Evolutionary conservation across 2,329 filamentous ascomycete species (phyloP).

Genomic region (Aspergillus costaricaensis): DNA sequence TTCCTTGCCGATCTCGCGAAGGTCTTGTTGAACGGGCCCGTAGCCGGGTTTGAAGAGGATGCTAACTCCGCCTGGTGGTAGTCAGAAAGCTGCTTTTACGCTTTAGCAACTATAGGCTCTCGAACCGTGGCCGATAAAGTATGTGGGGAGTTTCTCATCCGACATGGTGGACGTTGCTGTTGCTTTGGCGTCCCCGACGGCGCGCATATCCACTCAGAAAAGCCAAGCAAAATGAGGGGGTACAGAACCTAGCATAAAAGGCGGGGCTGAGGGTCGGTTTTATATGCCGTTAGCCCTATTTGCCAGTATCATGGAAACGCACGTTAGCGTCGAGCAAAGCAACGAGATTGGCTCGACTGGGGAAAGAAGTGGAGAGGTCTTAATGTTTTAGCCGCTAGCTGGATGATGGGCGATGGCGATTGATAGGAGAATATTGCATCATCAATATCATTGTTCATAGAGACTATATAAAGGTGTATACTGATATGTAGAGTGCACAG

Average conservation of each 20-base stretch:
- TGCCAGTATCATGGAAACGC: background rate
- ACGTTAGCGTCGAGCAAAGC: background rate
- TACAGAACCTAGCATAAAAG: background rate
- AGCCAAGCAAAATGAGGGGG: background rate
- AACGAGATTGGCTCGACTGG: background rate
- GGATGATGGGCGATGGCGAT: background rate
- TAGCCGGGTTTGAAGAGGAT: slow-evolving; percentile 8
- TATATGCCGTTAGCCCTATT: background rate
- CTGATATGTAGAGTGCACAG: no score
- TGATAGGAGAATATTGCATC: background rate
- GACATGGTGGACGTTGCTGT: background rate
- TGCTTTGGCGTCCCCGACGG: background rate
- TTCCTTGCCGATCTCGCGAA: slow-evolving; percentile 3
- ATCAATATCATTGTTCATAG: background rate
- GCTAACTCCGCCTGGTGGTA: background rate
- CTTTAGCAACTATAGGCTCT: no score
- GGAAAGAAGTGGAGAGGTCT: background rate
- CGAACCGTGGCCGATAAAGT: slow-evolving; percentile 1
- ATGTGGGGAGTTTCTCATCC: background rate
- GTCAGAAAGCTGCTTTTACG: background rate
- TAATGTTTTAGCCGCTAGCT: background rate
- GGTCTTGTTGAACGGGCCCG: background rate
- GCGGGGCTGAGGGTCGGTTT: background rate
- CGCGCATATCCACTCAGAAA: background rate
- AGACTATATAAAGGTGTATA: no score